Evolutionary conservation across 495 filamentous ascomycete genomes (phyloP), one percentile per base, ranked within the genome.

Genomic region (Talaromyces trachyspermus): DNA sequence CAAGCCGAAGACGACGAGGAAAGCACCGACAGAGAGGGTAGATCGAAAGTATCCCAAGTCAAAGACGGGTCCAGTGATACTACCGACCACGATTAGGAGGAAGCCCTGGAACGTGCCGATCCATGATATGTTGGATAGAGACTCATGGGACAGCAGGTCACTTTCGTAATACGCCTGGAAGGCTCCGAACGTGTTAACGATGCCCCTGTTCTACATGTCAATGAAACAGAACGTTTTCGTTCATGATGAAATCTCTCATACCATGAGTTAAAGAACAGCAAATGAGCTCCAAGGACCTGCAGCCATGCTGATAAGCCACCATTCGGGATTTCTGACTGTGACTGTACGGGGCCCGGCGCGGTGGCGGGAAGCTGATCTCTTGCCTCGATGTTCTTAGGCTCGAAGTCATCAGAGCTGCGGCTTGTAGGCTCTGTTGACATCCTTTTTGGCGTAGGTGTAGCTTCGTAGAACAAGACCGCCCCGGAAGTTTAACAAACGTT

Each of bases 141-240:
- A 61, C n/a, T 60, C 36, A 11, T 49, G 46, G 1, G 50, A 29
- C 0, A 76, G 55, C 0, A 71, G 48, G 2, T 41, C 57, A 0
- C 56, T 46, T 50, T 70, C 49, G 30, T 69, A 69, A 51, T 71
- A 75, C 4, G 61, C 58, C 35, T 78, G 74, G 45, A 70, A 79
- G 5, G 64, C 64, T 5, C 74, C 74, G 43, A 69, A 77, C 3
- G 60, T 61, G 44, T 67, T 70, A 15, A 71, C 51, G 4, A 77
- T 36, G 0, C 75, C 76, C 64, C 62, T 59, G 29, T 36, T 19
- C n/a, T n/a, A n/a, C n/a, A n/a, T n/a, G n/a, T n/a, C n/a, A n/a
- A n/a, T n/a, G n/a, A n/a, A n/a, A n/a, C n/a, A n/a, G n/a, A n/a
- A n/a, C n/a, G n/a, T n/a, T n/a, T n/a, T n/a, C n/a, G n/a, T n/a